Evolutionary conservation across 352 stramenopile genomes (phyloP), one percentile per base, ranked within the genome.

Genomic region (Globisporangium solare): DNA sequence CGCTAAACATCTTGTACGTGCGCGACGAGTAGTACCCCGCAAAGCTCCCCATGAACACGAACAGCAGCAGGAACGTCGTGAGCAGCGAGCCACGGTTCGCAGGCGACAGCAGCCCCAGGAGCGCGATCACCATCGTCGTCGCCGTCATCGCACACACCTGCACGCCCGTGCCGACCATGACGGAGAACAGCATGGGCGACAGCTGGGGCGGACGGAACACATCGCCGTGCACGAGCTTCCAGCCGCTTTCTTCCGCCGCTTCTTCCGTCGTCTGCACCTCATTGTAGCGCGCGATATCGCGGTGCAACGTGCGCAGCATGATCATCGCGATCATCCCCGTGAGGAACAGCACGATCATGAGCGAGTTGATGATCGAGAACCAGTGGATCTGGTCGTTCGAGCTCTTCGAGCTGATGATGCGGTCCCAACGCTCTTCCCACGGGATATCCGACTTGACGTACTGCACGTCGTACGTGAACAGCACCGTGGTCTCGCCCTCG

Each of bases 281-380:
- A 64, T 99, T 99, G 78, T 99, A 99, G 40, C 85, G 82, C 51
- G 85, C 80, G 64, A 99, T 99, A 79, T 99, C 97, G 58, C 94
- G 95, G 61, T 97, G 91, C n/a, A 99, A 86, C 37, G 97, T 99
- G 46, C 97, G 93, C 51, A 99, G 79, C 92, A 99, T 98, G 75
- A 99, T 99, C 79, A 99, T 99, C 24, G 94, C 97, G 46, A 99
- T 98, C 66, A 99, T 98, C 58, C 95, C 96, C 7, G 96, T 99
- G 47, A 99, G 84, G 79, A 99, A 99, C 8, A 99, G 75, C 43
- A 99, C 97, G 68, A 99, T 99, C 95, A 99, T 99, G 54, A 99
- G 87, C 51, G 93, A 99, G 80, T 99, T 99, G 63, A 99, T 96
- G 74, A 99, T 99, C 59, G 94, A 97, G 79, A 99, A 99, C 80